phyloP scores from a whole-genome alignment of 768 basidiomycete genomes.

The Phylloporus scabripes region DNA sequence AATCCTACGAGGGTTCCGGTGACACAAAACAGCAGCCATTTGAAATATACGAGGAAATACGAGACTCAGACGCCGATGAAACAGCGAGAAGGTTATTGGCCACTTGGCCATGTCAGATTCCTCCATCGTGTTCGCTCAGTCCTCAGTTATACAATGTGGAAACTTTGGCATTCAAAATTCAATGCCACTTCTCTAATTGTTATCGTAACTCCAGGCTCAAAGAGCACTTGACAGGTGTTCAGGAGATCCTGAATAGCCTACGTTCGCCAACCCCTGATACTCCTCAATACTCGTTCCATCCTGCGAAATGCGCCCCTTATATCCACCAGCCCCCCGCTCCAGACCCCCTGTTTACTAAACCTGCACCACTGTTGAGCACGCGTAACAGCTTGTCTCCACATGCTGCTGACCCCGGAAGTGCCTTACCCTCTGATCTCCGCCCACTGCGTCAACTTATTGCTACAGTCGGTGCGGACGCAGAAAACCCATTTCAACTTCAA shows the following conservation, averaged over 20 bases:
- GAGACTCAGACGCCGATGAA: neutral
- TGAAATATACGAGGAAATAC: neutral
- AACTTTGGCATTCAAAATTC: neutral
- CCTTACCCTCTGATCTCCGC: neutral
- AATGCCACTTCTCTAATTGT: neutral
- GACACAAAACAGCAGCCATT: neutral
- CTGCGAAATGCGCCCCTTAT: neutral
- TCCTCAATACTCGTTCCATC: neutral
- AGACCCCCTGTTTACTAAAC: slow-evolving; percentile 2
- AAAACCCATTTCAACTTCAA: neutral
- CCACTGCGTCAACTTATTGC: neutral
- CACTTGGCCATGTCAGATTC: neutral
- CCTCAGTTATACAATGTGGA: neutral
- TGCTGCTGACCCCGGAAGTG: neutral
- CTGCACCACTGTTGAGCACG: neutral
- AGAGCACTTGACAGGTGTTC: neutral
- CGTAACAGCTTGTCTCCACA: no score
- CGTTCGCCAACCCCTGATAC: no score
- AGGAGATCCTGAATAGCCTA: neutral
- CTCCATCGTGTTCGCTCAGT: slow-evolving; percentile 1
- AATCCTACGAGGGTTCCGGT: neutral
- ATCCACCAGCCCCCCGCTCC: neutral
- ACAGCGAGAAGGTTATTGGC: neutral
- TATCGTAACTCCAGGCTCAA: neutral
- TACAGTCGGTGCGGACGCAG: neutral